Evolutionary conservation across 2,329 filamentous ascomycete genomes (phyloP).

Genomic region (Cytospora piceicola): DNA sequence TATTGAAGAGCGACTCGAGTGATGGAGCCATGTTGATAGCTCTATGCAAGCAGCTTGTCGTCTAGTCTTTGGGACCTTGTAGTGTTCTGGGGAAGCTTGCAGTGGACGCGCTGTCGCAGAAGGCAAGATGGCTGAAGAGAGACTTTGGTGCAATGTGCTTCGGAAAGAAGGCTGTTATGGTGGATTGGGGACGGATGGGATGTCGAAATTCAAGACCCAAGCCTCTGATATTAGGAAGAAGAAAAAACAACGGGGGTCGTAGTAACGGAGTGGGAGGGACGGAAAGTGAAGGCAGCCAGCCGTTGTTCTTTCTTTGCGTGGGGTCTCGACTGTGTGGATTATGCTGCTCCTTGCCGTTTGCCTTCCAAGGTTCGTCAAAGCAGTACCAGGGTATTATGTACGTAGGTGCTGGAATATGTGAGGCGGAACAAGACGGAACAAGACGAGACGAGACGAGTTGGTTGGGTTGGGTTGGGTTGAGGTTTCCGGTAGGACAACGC

Average conservation of each 20-base stretch:
- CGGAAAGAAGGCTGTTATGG: background rate
- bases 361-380: background rate
- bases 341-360: background rate
- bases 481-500: background rate
- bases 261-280: background rate
- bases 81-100: background rate
- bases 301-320: background rate
- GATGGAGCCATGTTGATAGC: conserved; percentile 29
- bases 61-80: background rate
- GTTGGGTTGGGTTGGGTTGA: background rate
- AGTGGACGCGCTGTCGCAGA: background rate
- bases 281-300: background rate
- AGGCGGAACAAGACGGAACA: background rate
- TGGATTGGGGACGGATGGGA: background rate
- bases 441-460: background rate
- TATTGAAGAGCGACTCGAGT: conserved; percentile 42
- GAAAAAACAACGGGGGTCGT: conserved; percentile 3
- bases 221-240: background rate
- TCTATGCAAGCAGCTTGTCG: background rate
- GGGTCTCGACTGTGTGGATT: background rate
- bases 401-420: background rate
- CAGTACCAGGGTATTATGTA: background rate
- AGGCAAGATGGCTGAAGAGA: background rate
- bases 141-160: background rate
- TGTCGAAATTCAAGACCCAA: conserved; percentile 1